Evolutionary conservation across 306 rosid species (phyloP), one percentile per base, ranked within the genome.

Genomic region (Hippophae gyantsensis): DNA sequence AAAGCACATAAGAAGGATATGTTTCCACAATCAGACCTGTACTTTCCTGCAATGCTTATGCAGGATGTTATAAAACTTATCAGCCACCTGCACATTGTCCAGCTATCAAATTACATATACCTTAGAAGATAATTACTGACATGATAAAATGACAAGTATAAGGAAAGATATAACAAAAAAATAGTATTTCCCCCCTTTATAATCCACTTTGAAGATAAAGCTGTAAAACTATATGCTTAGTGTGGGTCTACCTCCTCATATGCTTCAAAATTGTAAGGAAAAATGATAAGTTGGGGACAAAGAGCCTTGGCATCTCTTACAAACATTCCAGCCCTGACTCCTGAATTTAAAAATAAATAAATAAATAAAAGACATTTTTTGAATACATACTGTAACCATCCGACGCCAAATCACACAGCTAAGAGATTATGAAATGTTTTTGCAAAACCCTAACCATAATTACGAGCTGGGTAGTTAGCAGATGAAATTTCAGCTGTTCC

Each of bases 401-500:
- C 40, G 11, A 55, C 58, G 56, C 44, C 38, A 60, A 56, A 54
- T 41, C 48, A 49, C 10, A 69, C 14, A 62, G 63, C 46, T 45
- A 43, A 57, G 43, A 18, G 55, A 66, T 42, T 27, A 65, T 46
- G 42, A 68, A 43, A 68, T 66, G 55, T 69, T 48, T 54, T 60
- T 10, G 60, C 62, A 74, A 48, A 69, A 65, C 71, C 71, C 87
- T 56, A 72, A 87, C 96, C 96, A 78, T 82, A 88, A 71, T 75
- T 72, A 60, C 98, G 89, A 66, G 98, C 98, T 53, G 96, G 96
- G 74, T 90, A 90, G 73, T 90, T 90, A 43, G 96, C 96, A 66
- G 98, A 90, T 61, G 98, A 90, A 78, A 90, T 85, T 80, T 87
- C 98, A 74, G 96, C 78, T 51, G 96, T 90, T 63, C 98, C 98